phyloP scores from a whole-genome alignment of 352 stramenopile species.

The Globisporangium sylvaticum region DNA sequence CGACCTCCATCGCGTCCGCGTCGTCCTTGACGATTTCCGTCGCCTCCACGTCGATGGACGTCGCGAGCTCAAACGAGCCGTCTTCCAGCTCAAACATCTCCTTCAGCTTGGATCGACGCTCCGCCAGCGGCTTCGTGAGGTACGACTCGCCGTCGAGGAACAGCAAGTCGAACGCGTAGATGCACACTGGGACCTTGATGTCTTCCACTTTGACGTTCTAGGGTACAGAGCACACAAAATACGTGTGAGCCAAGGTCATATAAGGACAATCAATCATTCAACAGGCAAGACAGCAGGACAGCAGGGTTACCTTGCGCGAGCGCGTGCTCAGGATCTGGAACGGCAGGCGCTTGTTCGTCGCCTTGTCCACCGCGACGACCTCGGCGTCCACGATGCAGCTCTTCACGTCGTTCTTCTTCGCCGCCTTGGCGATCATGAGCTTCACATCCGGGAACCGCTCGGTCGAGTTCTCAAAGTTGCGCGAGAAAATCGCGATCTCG shows the following conservation, averaged over 20 bases:
- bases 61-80: slow-evolving; percentile 94
- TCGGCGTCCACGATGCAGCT: slow-evolving; percentile 98
- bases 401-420: slow-evolving; percentile 39
- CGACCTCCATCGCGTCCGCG: slow-evolving; percentile 83
- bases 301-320: slow-evolving; percentile 84
- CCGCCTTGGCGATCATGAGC: slow-evolving; percentile 60
- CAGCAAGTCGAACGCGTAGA: slow-evolving; percentile 99
- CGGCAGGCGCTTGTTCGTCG: slow-evolving; percentile 95
- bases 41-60: slow-evolving; percentile 85
- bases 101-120: slow-evolving; percentile 90
- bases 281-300: neutral
- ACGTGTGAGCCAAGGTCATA: neutral
- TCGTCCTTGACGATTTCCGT: slow-evolving; percentile 86
- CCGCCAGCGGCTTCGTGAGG: slow-evolving; percentile 84
- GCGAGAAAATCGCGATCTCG: slow-evolving; percentile 96
- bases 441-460: slow-evolving; percentile 94
- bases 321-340: slow-evolving; percentile 99
- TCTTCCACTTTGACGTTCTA: slow-evolving; percentile 83
- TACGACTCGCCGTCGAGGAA: slow-evolving; percentile 97
- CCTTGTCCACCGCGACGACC: slow-evolving; percentile 97
- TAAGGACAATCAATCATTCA: neutral
- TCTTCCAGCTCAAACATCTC: slow-evolving; percentile 91
- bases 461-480: slow-evolving; percentile 98
- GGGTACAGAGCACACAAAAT: slow-evolving; percentile 2
- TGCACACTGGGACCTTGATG: slow-evolving; percentile 89